Percentiles rank a stretch among this genome's conserved stretches.
Conservation (phyloP, 306 rosid species). For the Acacia confusa region DNA sequence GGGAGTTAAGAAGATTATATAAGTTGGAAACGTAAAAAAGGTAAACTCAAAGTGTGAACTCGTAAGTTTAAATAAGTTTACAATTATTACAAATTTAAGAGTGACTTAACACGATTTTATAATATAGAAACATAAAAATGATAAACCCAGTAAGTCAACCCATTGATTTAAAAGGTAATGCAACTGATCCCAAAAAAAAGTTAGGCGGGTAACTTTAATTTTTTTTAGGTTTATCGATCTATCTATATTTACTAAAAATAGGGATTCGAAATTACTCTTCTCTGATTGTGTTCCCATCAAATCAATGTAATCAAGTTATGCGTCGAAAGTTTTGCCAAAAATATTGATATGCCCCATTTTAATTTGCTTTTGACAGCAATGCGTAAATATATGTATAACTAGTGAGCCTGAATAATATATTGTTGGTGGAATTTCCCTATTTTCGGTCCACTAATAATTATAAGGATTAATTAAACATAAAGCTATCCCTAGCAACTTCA, state of each 20-base stretch:
- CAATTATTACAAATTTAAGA: too few relatives aligned
- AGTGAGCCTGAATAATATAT: not conserved
- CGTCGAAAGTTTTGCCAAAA: not conserved
- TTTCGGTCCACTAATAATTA: constrained; percentile 18
- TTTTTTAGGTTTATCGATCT: not conserved
- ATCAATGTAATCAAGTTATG: not conserved
- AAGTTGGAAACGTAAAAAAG: too few relatives aligned
- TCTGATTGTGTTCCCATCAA: not conserved
- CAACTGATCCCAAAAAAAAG: not conserved
- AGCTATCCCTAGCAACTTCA: not conserved
- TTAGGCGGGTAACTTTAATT: not conserved
- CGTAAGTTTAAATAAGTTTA: too few relatives aligned
- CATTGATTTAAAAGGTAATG: too few relatives aligned
- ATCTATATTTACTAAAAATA: not conserved
- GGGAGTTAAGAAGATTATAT: too few relatives aligned
- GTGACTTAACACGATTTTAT: too few relatives aligned
- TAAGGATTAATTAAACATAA: not conserved
- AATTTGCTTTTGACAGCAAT: too few relatives aligned
- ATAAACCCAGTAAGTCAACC: too few relatives aligned
- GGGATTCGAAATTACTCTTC: constrained; percentile 5
- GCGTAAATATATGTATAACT: too few relatives aligned
- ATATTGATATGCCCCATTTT: not conserved
- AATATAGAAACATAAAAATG: too few relatives aligned
- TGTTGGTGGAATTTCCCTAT: constrained; percentile 32
- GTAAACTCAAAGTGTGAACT: too few relatives aligned